Conservation (phyloP, 169 alveolate species). For the Eimeria zaria region DNA sequence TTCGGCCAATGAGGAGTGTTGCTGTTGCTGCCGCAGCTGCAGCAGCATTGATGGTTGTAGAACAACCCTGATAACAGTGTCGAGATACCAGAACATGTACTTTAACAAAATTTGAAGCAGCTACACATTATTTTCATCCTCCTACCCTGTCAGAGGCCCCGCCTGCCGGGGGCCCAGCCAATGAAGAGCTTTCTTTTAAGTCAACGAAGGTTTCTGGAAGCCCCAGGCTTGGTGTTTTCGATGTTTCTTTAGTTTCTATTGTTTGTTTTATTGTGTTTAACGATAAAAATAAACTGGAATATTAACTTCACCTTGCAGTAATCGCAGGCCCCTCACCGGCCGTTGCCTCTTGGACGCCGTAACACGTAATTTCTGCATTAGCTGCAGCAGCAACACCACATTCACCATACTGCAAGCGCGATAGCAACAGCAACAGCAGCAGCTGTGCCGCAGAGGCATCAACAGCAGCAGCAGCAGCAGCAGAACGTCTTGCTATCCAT, state of each 20-base stretch:
- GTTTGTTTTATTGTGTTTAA: not conserved
- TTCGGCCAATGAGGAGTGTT: not conserved
- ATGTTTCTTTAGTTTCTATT: not conserved
- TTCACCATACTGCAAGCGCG: not conserved
- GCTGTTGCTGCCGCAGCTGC: conserved; percentile 4
- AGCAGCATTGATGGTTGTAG: not conserved
- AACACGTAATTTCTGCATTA: not conserved
- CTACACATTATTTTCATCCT: not conserved
- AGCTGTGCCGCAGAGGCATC: not conserved
- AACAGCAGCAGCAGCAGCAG: not conserved
- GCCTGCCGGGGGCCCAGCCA: not conserved
- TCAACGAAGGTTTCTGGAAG: not conserved
- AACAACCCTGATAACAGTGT: not conserved
- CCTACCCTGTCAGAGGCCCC: not conserved
- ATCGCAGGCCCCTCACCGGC: not conserved
- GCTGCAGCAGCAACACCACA: conserved; percentile 16
- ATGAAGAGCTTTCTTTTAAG: not conserved
- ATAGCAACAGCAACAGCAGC: not conserved
- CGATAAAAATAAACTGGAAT: not conserved
- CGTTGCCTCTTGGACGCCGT: not conserved
- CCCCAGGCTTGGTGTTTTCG: not conserved
- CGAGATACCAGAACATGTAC: not conserved
- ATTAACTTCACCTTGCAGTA: not conserved
- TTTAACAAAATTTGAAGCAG: not conserved
- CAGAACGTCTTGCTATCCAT: not conserved